Percentiles rank a stretch among this genome's conserved stretches.
Evolutionary conservation across 2,329 filamentous ascomycete species (phyloP).

Genomic region (Clarireedia homoeocarpa): DNA sequence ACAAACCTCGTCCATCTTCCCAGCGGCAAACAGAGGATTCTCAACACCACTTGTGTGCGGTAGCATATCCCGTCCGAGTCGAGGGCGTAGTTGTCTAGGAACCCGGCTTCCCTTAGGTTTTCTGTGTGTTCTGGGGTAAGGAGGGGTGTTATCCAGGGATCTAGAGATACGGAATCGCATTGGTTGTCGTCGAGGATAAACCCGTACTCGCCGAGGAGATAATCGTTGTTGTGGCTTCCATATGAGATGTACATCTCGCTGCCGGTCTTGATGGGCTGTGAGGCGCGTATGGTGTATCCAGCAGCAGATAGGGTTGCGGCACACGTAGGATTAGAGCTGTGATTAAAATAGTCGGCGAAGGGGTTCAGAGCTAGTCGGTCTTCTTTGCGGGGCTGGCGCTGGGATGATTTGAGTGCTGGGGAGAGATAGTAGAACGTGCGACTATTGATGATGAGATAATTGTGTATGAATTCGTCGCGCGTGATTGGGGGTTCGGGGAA

Average conservation of each 20-base stretch:
- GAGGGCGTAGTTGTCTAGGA: constrained; percentile 44
- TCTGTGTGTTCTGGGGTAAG: constrained; percentile 29
- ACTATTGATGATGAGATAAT: constrained; percentile 54
- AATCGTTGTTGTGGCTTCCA: constrained; percentile 64
- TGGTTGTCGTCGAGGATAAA: constrained; percentile 28
- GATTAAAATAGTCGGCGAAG: constrained; percentile 66
- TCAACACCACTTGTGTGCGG: constrained; percentile 46
- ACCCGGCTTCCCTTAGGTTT: constrained; percentile 38
- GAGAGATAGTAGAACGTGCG: constrained; percentile 50
- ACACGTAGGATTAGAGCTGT: constrained; percentile 31
- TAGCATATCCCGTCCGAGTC: constrained; percentile 45
- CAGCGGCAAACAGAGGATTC: constrained; percentile 31
- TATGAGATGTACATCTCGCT: constrained; percentile 66
- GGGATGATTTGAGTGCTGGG: constrained; percentile 22
- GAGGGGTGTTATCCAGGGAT: constrained; percentile 22
- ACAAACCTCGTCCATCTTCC: constrained; percentile 41
- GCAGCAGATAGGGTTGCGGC: constrained; percentile 41
- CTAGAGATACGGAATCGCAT: constrained; percentile 27
- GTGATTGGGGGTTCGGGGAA: constrained; percentile 32
- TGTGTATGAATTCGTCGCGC: constrained; percentile 40
- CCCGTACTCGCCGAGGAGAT: constrained; percentile 58
- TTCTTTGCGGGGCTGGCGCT: constrained; percentile 35
- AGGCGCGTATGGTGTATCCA: constrained; percentile 48
- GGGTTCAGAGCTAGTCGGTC: constrained; percentile 65
- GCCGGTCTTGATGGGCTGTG: constrained; percentile 42